A percentile compares a stretch with the other conserved stretches of the same genome.
Conservation (phyloP, 352 stramenopile genomes). For the Pythium biforme region DNA sequence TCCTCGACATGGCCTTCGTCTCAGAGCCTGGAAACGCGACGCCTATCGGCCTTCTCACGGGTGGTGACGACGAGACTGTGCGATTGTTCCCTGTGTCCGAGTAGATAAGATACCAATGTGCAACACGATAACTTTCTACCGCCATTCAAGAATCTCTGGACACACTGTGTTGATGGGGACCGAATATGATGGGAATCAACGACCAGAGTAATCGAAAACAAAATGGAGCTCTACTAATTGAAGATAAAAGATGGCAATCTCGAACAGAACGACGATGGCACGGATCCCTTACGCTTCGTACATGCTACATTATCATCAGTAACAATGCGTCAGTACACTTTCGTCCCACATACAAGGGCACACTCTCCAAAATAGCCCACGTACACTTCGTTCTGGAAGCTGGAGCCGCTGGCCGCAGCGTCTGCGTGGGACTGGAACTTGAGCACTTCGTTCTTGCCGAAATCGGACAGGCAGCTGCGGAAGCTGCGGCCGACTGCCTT, state of each 20-base stretch:
- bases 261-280: conserved; percentile 21
- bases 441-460: conserved; percentile 86
- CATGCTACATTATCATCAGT: conserved; percentile 55
- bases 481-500: conserved; percentile 82
- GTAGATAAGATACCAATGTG: conserved; percentile 24
- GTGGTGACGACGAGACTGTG: conserved; percentile 80
- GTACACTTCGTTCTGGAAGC: conserved; percentile 92
- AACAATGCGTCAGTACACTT: no score
- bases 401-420: conserved; percentile 82
- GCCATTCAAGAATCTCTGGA: not conserved
- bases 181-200: not conserved
- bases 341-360: not conserved
- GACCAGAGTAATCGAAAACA: conserved; percentile 8
- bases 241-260: conserved; percentile 29
- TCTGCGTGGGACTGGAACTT: conserved; percentile 90
- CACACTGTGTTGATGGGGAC: not conserved
- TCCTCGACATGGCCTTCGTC: conserved; percentile 89
- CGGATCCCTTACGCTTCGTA: conserved; percentile 70
- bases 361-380: conserved; percentile 18
- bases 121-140: conserved; percentile 15
- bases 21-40: conserved; percentile 37
- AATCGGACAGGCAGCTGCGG: conserved; percentile 72
- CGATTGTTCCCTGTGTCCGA: conserved; percentile 69
- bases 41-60: conserved; percentile 65
- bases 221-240: conserved; percentile 31